These are phyloP conservation scores for Solanum medicagineum DNA, from an alignment of 257 asterid species.

Conservation along the genomic window DNA sequence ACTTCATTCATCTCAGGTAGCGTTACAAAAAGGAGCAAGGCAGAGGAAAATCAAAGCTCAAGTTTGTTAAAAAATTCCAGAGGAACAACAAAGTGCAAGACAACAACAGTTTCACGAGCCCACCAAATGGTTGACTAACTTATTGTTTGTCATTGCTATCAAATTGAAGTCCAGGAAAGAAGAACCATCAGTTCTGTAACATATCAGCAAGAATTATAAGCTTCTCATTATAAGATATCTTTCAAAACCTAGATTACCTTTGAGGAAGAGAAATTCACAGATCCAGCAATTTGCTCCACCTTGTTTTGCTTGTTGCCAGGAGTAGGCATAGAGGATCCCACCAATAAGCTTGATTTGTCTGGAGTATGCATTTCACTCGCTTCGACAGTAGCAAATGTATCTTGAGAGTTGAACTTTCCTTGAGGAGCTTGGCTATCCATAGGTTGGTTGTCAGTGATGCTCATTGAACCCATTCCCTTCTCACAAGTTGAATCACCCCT, in stretches of 20 bases:
- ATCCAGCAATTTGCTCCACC: neutral
- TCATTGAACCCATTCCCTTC: conserved; percentile 11
- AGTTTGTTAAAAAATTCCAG: neutral
- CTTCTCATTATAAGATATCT: neutral
- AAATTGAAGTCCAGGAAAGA: neutral
- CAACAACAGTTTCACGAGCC: neutral
- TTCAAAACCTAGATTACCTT: neutral
- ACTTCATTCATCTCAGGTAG: neutral
- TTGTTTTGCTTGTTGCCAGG: conserved; percentile 13
- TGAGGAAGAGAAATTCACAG: neutral
- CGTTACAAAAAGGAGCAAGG: neutral
- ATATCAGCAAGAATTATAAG: neutral
- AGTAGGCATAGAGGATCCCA: neutral
- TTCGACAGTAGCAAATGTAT: neutral
- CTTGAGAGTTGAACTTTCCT: neutral
- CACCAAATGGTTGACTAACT: neutral
- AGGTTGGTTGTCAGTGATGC: neutral
- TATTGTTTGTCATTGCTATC: neutral
- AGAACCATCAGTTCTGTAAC: neutral
- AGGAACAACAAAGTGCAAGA: neutral
- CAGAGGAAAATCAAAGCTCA: neutral
- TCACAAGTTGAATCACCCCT: conserved; percentile 4
- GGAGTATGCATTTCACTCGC: neutral
- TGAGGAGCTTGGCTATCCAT: neutral
- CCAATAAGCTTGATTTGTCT: neutral